A percentile compares a stretch with the other conserved stretches of the same genome.
Evolutionary conservation across 2,329 filamentous ascomycete genomes (phyloP).

Genomic region (Grosmannia serpens): DNA sequence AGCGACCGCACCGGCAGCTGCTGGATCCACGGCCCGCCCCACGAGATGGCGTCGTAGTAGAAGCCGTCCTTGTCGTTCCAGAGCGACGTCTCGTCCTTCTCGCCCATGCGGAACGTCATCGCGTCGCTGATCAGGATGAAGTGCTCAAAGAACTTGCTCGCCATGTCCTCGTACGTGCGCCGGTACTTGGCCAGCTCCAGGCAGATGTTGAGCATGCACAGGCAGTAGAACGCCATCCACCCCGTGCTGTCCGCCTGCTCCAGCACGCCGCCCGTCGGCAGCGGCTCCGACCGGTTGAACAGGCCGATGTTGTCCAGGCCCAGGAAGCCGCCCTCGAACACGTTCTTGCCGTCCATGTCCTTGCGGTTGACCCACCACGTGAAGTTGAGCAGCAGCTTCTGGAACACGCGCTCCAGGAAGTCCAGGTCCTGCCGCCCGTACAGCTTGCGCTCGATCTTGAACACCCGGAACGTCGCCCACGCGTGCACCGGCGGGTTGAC

Average conservation of each 20-base stretch:
- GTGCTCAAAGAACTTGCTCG: slow-evolving; percentile 97
- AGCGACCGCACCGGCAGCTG: slow-evolving; percentile 86
- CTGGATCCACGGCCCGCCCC: slow-evolving; percentile 85
- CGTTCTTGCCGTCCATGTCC: slow-evolving; percentile 87
- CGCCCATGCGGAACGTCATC: slow-evolving; percentile 72
- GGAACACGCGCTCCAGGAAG: slow-evolving; percentile 92
- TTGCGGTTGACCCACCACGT: slow-evolving; percentile 99
- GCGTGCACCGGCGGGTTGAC: slow-evolving; percentile 95
- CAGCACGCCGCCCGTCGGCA: slow-evolving; percentile 84
- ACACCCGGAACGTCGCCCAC: slow-evolving; percentile 88
- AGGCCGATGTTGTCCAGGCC: slow-evolving; percentile 94
- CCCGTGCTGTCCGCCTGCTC: slow-evolving; percentile 97
- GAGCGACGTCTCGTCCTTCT: slow-evolving; percentile 65
- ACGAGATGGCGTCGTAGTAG: slow-evolving; percentile 97
- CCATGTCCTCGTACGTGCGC: slow-evolving; percentile 90
- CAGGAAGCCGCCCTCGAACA: slow-evolving; percentile 93
- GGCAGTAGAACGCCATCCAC: slow-evolving; percentile 97
- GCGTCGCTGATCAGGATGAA: slow-evolving; percentile 97
- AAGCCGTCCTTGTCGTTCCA: slow-evolving; percentile 97
- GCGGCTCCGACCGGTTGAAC: slow-evolving; percentile 91
- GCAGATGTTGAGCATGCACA: slow-evolving; percentile 95
- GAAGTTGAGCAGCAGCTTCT: slow-evolving; percentile 91
- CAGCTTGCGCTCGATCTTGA: slow-evolving; percentile 97
- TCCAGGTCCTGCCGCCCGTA: slow-evolving; percentile 91
- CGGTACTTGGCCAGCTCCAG: slow-evolving; percentile 92